Evolutionary conservation across 1,139 yeast genomes (phyloP).

Genomic region (Candida dubliniensis): DNA sequence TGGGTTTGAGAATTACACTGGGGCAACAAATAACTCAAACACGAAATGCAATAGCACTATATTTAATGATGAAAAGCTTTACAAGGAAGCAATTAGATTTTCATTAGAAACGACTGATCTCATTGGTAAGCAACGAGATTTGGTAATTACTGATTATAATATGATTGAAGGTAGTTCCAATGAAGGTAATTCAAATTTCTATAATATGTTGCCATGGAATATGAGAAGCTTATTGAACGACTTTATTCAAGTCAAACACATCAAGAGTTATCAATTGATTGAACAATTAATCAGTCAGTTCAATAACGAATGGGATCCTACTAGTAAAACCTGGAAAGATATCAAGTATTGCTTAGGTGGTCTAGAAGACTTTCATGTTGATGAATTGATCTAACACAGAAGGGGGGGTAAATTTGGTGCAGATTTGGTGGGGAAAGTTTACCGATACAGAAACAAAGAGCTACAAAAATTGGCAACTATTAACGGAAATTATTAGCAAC

Average conservation of each 20-base stretch:
- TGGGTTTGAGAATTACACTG: no score
- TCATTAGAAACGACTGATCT: conserved; percentile 40
- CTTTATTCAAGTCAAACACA: conserved; percentile 36
- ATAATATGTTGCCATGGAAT: conserved; percentile 40
- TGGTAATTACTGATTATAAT: conserved; percentile 10
- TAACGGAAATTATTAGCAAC: no score
- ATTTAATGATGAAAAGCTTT: conserved; percentile 25
- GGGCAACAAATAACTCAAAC: not conserved
- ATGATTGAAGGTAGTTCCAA: not conserved
- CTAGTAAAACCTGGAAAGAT: conserved; percentile 38
- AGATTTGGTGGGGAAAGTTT: no score
- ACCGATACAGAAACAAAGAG: no score
- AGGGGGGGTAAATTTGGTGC: no score
- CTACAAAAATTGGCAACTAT: no score
- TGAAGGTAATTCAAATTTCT: conserved; percentile 6
- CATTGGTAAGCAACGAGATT: conserved; percentile 16
- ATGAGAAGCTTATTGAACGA: conserved; percentile 40
- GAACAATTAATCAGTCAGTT: conserved; percentile 33
- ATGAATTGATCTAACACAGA: conserved; percentile 29
- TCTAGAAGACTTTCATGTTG: conserved; percentile 31
- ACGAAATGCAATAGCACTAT: conserved; percentile 18
- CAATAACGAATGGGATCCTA: conserved; percentile 41
- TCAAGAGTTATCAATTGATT: conserved; percentile 31
- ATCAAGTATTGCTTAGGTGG: conserved; percentile 41
- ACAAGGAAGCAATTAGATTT: conserved; percentile 32